Percentiles rank a stretch among this genome's conserved stretches.
Conservation (phyloP, 768 basidiomycete genomes). For the Clavaria fumosa region DNA sequence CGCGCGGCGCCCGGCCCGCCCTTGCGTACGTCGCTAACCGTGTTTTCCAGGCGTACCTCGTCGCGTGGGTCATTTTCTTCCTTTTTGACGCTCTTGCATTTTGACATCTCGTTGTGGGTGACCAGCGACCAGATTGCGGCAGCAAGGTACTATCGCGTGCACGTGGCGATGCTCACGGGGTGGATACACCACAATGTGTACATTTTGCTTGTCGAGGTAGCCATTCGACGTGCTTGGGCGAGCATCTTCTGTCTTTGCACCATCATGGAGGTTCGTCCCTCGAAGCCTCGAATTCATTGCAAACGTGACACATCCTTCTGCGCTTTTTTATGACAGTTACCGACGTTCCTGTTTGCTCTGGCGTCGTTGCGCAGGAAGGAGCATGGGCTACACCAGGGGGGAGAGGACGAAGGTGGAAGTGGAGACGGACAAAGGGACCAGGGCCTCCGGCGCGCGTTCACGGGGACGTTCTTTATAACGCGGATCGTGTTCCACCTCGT, state of each 20-base stretch:
- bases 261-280: slow-evolving; percentile 34
- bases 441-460: slow-evolving; percentile 29
- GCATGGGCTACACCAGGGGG: no score
- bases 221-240: slow-evolving; percentile 20
- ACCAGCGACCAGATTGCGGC: slow-evolving; percentile 33
- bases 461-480: slow-evolving; percentile 32
- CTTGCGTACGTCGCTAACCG: slow-evolving; percentile 16
- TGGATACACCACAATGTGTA: slow-evolving; percentile 38
- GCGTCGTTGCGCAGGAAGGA: slow-evolving; percentile 28
- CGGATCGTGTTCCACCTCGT: slow-evolving; percentile 32
- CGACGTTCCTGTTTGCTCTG: slow-evolving; percentile 37
- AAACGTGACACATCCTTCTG: no score
- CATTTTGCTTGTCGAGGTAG: slow-evolving; percentile 25
- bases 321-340: no score
- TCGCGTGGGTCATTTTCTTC: slow-evolving; percentile 16
- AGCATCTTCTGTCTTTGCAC: slow-evolving; percentile 30
- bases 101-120: background rate
- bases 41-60: slow-evolving; percentile 34
- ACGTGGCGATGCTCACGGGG: slow-evolving; percentile 34
- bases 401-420: no score
- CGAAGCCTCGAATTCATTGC: no score
- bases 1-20: slow-evolving; percentile 11
- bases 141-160: slow-evolving; percentile 28
- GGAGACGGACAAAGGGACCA: no score
- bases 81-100: background rate